phyloP scores from a whole-genome alignment of 306 rosid genomes.

The Rubus idaeus region DNA sequence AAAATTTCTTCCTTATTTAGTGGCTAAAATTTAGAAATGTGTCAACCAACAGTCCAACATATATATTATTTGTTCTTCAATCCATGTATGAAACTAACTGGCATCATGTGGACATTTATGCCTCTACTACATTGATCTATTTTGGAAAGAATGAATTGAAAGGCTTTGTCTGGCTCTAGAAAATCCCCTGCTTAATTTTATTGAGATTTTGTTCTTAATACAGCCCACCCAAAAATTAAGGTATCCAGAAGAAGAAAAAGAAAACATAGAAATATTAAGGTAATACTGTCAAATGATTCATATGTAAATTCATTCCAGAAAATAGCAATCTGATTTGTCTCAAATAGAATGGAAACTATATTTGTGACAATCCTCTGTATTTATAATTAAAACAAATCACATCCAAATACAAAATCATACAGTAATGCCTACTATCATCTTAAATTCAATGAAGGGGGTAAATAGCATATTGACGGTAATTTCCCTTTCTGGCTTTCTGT shows the following conservation, averaged over 20 bases:
- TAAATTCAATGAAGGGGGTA: background rate
- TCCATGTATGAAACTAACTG: background rate
- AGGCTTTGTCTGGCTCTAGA: background rate
- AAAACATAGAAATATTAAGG: background rate
- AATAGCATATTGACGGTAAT: background rate
- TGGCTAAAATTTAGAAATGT: background rate
- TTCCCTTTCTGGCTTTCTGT: background rate
- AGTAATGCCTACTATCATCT: background rate
- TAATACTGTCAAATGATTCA: no score
- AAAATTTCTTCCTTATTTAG: background rate
- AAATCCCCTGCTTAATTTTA: background rate
- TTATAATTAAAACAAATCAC: background rate
- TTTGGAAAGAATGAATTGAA: background rate
- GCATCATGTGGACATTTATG: conserved; percentile 3
- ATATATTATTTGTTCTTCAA: background rate
- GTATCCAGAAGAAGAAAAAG: background rate
- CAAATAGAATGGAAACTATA: background rate
- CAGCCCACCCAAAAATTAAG: background rate
- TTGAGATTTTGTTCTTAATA: background rate
- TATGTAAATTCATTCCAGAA: background rate
- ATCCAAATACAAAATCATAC: background rate
- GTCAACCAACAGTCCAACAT: conserved; percentile 15
- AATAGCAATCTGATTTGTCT: background rate
- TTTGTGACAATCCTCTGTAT: background rate
- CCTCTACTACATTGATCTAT: background rate